Base-by-base conservation (phyloP, 352 stramenopile species). In the Phytophthora pisi region DNA sequence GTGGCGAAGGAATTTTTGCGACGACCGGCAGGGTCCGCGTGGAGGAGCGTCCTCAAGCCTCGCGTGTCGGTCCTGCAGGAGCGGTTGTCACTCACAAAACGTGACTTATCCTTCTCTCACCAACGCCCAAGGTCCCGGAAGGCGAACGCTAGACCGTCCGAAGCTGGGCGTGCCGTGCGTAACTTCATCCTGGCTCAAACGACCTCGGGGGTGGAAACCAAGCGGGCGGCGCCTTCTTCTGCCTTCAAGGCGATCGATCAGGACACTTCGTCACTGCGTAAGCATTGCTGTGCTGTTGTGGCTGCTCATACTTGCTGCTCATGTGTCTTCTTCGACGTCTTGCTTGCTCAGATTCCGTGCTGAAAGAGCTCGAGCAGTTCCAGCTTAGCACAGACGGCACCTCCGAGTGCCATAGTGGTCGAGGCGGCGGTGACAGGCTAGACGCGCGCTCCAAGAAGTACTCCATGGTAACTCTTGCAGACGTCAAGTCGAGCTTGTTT, bases 301-400 rank as follows among this genome's bases (percentile, higher is more conserved):
- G 23, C 50, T 54, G 52, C 10, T 64, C 38, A 11, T 45, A 26
- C 9, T 20, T 11, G 11, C 45, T 53, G 31, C 4, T 60, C 38
- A 26, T 24, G 8, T 57, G 23, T 40, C 46, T 5, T 40, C 34
- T 15, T 15, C 34, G 10, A 40, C 0, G 43, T 59, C 10, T 52
- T 51, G 3, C 57, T 38, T 51, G 4, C 57, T 38, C 16, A 86
- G 79, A 81, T 55, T 64, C 69, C 4, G 75, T 85, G n/a, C 70
- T 86, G 38, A 76, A 83, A 67, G 79, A 88, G 16, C 66, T 86
- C 30, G 70, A 85, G 5, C 74, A 88, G 43, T 72, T 86, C 38
- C 74, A 82, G 20, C 45, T 75, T 18, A 61, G 69, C 24, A 66
- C 63, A 9, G 63, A 68, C 23, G 64, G 50, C 30, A 61, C n/a